Evolutionary conservation across 2,329 filamentous ascomycete species (phyloP), one percentile per base, ranked within the genome.

Genomic region (Curvularia lunata): DNA sequence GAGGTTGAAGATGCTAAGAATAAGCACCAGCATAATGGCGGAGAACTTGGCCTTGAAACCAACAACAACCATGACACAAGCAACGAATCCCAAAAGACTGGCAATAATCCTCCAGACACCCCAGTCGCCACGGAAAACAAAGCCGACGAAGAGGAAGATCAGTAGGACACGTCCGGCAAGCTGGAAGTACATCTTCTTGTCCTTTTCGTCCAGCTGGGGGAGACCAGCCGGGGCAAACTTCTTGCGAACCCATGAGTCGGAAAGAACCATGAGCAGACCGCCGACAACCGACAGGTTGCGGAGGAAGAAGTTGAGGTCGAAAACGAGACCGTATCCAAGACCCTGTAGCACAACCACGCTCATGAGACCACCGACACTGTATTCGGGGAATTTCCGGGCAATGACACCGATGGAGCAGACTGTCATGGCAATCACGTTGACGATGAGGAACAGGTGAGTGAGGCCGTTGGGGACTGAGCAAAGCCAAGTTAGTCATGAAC

Each of bases 121-220:
- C 95, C 95, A 99, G 72, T 93, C 85, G 67, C 95, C 95, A 56
- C 91, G 91, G 81, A 97, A 97, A 71, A 99, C 90, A 74, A 99
- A 99, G 59, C 95, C 95, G 66, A 97, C 79, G 78, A 99, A 99
- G 68, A 99, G 85, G 86, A 99, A 97, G 81, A 99, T 98, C 70
- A 99, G 84, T 65, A 99, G 85, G 34, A 99, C 91, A 69, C 95
- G 89, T 34, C 95, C 95, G 66, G 95, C 95, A 62, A 99, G 89
- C 86, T 98, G 95, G 82, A 99, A 96, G 85, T 99, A 99, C 94
- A 98, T 98, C 86, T 98, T 99, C 81, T 93, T 91, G 79, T 99
- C 95, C 87, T 98, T 98, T 84, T 99, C 95, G 76, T 98, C 95
- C 52, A 99, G 86, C 78, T 91, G 87, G 48, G 95, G 95, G 52